Conservation (phyloP, 2,329 filamentous ascomycete genomes). For the Huntiella omanensis region DNA sequence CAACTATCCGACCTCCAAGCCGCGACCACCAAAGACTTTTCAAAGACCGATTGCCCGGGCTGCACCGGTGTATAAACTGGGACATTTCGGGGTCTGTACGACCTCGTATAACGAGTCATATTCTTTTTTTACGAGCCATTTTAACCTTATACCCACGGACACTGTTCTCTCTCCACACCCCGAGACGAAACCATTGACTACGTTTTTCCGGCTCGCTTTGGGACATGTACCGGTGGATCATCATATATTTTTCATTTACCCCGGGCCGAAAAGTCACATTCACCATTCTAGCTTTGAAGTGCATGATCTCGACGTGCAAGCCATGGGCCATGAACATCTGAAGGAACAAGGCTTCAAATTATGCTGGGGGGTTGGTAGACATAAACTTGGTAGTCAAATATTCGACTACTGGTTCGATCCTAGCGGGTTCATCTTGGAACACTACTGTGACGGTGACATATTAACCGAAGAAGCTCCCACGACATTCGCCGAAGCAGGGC, state of each 20-base stretch:
- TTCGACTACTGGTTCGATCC: slow-evolving; percentile 38
- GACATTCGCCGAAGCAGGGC: slow-evolving; percentile 21
- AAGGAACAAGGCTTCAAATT: slow-evolving; percentile 40
- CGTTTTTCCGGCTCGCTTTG: slow-evolving; percentile 27
- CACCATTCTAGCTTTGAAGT: slow-evolving; percentile 55
- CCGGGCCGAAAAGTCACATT: slow-evolving; percentile 31
- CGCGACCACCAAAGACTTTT: slow-evolving; percentile 26
- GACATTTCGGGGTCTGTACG: slow-evolving; percentile 35
- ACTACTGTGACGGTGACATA: slow-evolving; percentile 53
- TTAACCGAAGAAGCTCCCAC: slow-evolving; percentile 34
- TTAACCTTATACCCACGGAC: slow-evolving; percentile 34
- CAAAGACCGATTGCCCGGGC: slow-evolving; percentile 31
- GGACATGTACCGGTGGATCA: slow-evolving; percentile 29
- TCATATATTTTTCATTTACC: slow-evolving; percentile 32
- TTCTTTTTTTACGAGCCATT: slow-evolving; percentile 30
- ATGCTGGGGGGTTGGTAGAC: slow-evolving; percentile 53
- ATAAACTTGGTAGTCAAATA: slow-evolving; percentile 51
- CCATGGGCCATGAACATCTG: slow-evolving; percentile 52
- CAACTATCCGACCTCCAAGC: slow-evolving; percentile 26
- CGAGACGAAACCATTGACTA: slow-evolving; percentile 21
- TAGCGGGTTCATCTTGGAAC: slow-evolving; percentile 43
- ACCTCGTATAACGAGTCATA: slow-evolving; percentile 29
- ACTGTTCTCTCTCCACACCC: slow-evolving; percentile 12
- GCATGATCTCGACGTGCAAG: slow-evolving; percentile 52
- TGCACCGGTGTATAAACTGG: slow-evolving; percentile 32